These are phyloP conservation scores for Cyclostephanos tholiformis DNA, from an alignment of 108 stramenopile species.

Conservation along the genomic window DNA sequence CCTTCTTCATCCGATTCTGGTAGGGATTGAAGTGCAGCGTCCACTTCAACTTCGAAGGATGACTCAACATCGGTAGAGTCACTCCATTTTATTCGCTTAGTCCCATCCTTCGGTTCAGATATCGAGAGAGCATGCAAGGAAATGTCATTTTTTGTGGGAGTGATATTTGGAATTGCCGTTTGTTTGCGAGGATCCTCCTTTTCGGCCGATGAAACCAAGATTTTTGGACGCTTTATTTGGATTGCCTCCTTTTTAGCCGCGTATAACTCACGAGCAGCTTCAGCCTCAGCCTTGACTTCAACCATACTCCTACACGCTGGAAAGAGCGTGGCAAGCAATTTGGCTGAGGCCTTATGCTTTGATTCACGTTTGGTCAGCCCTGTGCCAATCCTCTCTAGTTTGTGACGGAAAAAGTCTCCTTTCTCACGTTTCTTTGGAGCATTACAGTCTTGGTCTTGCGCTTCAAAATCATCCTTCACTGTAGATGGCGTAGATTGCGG, in stretches of 20 bases:
- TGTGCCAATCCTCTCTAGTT: constrained; percentile 57
- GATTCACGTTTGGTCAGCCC: constrained; percentile 83
- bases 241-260: constrained; percentile 60
- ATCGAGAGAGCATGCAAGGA: constrained; percentile 34
- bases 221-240: constrained; percentile 43
- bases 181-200: constrained; percentile 1
- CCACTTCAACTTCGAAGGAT: constrained; percentile 33
- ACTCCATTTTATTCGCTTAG: constrained; percentile 28
- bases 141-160: constrained; percentile 12
- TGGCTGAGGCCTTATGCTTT: constrained; percentile 79
- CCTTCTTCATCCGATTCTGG: constrained; percentile 74
- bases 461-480: constrained; percentile 16
- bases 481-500: constrained; percentile 42
- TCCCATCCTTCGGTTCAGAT: constrained; percentile 29
- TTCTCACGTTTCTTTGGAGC: constrained; percentile 12
- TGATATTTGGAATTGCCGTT: background rate
- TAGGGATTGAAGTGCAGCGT: constrained; percentile 49
- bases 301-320: constrained; percentile 77
- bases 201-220: constrained; percentile 15
- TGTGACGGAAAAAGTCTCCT: constrained; percentile 34
- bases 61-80: constrained; percentile 11
- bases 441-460: constrained; percentile 1
- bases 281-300: constrained; percentile 84
- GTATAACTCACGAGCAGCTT: constrained; percentile 72
- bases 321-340: constrained; percentile 76